phyloP scores from a whole-genome alignment of 2,329 filamentous ascomycete species.

The Ambrosiella beaveri region DNA sequence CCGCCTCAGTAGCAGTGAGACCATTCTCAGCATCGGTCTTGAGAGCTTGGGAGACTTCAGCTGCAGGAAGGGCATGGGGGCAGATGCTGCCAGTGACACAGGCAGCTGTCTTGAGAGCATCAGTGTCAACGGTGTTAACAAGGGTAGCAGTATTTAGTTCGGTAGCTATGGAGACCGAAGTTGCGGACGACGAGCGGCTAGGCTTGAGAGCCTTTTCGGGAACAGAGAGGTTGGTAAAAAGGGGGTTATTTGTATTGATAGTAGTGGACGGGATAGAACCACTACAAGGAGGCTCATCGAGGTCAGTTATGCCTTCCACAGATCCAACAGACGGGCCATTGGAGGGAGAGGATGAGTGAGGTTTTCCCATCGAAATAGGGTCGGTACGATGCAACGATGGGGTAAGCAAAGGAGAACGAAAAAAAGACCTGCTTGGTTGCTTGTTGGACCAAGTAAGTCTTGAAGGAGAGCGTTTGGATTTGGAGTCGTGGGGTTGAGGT shows the following conservation, averaged over 20 bases:
- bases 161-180: constrained; percentile 5
- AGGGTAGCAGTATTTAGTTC: constrained; percentile 8
- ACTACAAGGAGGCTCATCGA: constrained; percentile 15
- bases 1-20: constrained; percentile 43
- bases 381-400: constrained; percentile 1
- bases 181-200: constrained; percentile 1
- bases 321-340: constrained; percentile 15
- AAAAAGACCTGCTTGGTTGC: not conserved
- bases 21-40: constrained; percentile 36
- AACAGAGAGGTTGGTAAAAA: not conserved
- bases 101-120: not conserved
- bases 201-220: constrained; percentile 1
- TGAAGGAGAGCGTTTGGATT: too few species aligned
- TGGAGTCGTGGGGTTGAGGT: too few species aligned
- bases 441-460: not conserved
- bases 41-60: constrained; percentile 21
- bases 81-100: constrained; percentile 5
- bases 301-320: constrained; percentile 14
- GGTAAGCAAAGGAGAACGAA: not conserved
- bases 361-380: constrained; percentile 15
- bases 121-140: constrained; percentile 7
- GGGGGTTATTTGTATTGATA: not conserved
- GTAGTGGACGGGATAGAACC: constrained; percentile 8
- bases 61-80: constrained; percentile 17
- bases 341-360: constrained; percentile 13